Conservation (phyloP, 495 filamentous ascomycete genomes). For the Podospora pseudoanserina region DNA sequence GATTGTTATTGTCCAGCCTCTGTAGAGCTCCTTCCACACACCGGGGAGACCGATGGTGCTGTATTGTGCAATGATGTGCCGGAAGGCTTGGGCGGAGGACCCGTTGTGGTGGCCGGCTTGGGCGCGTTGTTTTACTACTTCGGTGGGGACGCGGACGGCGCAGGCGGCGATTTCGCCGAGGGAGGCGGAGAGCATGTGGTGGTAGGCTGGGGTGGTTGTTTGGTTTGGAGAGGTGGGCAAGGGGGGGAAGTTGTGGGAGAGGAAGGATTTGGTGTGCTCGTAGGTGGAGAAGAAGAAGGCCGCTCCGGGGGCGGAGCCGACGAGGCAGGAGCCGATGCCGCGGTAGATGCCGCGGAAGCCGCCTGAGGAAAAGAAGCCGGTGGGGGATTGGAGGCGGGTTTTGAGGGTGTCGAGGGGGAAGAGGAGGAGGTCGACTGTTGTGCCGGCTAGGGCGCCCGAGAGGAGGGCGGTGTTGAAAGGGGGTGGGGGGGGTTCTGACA, state of each 20-base stretch:
- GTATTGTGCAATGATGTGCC: slow-evolving; percentile 60
- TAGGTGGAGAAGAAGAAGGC: slow-evolving; percentile 98
- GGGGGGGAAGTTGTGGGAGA: slow-evolving; percentile 25
- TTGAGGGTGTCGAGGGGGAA: slow-evolving; percentile 91
- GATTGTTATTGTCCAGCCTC: slow-evolving; percentile 86
- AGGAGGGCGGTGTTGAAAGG: slow-evolving; percentile 53
- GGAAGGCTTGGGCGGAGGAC: slow-evolving; percentile 58
- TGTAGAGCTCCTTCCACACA: slow-evolving; percentile 80
- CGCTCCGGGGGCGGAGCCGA: slow-evolving; percentile 95
- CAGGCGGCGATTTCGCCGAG: slow-evolving; percentile 91
- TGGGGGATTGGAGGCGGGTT: slow-evolving; percentile 83
- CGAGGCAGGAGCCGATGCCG: slow-evolving; percentile 64
- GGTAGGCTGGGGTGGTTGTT: slow-evolving; percentile 26
- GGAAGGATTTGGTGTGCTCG: slow-evolving; percentile 68
- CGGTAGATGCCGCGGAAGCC: slow-evolving; percentile 72
- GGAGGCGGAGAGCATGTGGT: slow-evolving; percentile 82
- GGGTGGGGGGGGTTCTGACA: slow-evolving; percentile 32
- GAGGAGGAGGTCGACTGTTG: slow-evolving; percentile 85
- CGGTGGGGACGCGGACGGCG: slow-evolving; percentile 87
- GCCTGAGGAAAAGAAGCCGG: slow-evolving; percentile 72
- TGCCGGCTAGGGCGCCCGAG: slow-evolving; percentile 78
- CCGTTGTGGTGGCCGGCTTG: slow-evolving; percentile 72
- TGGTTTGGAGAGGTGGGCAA: slow-evolving; percentile 8
- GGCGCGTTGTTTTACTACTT: slow-evolving; percentile 94
- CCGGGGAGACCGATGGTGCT: slow-evolving; percentile 44